These are phyloP conservation scores for Fusarium floridanum DNA, from an alignment of 2,329 filamentous ascomycete species.

Conservation along the genomic window DNA sequence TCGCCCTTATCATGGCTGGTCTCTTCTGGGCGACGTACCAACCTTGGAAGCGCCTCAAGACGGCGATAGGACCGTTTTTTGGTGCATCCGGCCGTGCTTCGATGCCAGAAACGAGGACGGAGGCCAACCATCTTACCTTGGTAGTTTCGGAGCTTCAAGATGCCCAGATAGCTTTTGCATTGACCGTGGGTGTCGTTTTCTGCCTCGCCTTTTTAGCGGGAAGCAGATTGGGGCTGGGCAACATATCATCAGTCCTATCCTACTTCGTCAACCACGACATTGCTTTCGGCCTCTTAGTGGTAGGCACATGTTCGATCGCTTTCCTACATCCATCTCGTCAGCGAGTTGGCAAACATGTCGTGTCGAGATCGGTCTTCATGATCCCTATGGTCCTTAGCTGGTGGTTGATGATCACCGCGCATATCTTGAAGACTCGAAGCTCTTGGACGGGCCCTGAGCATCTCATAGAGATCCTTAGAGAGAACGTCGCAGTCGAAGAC, in stretches of 20 bases:
- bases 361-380: neutral
- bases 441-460: too few species aligned
- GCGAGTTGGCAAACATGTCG: neutral
- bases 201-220: neutral
- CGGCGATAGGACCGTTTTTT: too few species aligned
- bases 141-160: neutral
- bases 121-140: neutral
- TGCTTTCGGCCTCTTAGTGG: neutral
- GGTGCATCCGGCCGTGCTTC: neutral
- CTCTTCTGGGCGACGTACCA: neutral
- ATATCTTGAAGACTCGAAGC: neutral
- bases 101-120: neutral
- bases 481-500: rapidly evolving
- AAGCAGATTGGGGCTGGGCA: neutral
- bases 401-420: neutral
- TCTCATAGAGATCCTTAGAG: too few species aligned
- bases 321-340: neutral
- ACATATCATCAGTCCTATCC: neutral
- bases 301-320: neutral
- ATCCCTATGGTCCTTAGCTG: neutral
- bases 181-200: neutral
- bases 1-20: neutral
- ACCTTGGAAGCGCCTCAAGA: neutral
- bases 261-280: neutral
- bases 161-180: neutral